A percentile compares a stretch with the other conserved stretches of the same genome.
Conservation (phyloP, 2,329 filamentous ascomycete genomes). For the Alternaria conjuncta region DNA sequence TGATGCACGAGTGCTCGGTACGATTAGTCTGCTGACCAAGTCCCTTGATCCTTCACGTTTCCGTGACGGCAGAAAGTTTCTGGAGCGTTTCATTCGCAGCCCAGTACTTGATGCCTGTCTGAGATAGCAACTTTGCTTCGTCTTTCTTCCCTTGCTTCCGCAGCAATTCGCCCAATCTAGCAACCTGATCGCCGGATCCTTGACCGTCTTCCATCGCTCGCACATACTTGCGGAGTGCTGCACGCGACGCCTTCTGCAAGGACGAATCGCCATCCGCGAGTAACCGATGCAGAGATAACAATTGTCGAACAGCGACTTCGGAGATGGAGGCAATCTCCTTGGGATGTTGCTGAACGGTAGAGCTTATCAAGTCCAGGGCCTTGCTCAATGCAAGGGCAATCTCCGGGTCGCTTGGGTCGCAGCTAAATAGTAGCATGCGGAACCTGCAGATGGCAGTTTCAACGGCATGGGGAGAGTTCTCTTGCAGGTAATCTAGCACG, state of each 20-base stretch:
- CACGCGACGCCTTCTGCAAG: constrained; percentile 59
- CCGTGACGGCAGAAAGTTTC: constrained; percentile 29
- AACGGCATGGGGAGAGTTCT: constrained; percentile 60
- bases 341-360: constrained; percentile 50
- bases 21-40: constrained; percentile 13
- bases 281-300: constrained; percentile 55
- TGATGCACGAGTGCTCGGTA: constrained; percentile 29
- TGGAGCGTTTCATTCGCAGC: constrained; percentile 37
- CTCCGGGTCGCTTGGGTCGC: constrained; percentile 67
- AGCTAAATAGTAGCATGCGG: constrained; percentile 71
- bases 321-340: constrained; percentile 48
- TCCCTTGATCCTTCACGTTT: constrained; percentile 23
- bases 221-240: constrained; percentile 48
- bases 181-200: constrained; percentile 36
- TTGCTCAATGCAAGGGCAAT: constrained; percentile 76
- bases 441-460: constrained; percentile 74
- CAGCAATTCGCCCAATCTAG: constrained; percentile 27
- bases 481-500: constrained; percentile 70
- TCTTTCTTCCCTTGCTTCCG: constrained; percentile 33
- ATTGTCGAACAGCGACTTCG: constrained; percentile 56
- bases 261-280: constrained; percentile 58
- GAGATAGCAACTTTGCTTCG: constrained; percentile 37
- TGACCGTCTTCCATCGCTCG: constrained; percentile 33
- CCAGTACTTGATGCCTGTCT: constrained; percentile 37
- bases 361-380: constrained; percentile 68